Evolutionary conservation across 1,284 basidiomycete genomes (phyloP), one percentile per base, ranked within the genome.

Genomic region (Irpex sp.): DNA sequence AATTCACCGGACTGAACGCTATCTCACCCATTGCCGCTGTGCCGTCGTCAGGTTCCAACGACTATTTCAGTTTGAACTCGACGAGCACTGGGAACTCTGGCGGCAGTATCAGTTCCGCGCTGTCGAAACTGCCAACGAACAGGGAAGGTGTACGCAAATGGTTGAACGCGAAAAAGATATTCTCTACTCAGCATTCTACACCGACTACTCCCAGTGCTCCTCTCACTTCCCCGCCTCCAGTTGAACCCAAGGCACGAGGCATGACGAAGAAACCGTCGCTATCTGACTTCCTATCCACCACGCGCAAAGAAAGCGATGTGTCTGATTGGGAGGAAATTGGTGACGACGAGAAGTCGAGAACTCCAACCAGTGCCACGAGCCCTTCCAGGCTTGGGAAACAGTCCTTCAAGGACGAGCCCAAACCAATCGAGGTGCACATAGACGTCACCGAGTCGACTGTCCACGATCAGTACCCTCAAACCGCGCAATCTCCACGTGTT

Each of bases 101-200:
- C 74, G 59, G 77, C 75, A 71, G 68, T 37, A 59, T 73, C n/a
- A 72, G 78, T n/a, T 71, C 76, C 68, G 54, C 54, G 34, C 9
- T 56, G 54, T 65, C 80, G 57, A 89, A 88, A 71, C 77, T 92
- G 60, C 91, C 91, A 0, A 89, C 83, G 72, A 90, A 84, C 15
- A 79, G 89, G 13, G 86, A 89, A 59, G 90, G 85, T 26, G 89
- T 92, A 36, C 88, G 85, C 74, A 88, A 88, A 70, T 93, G 91
- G 91, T 74, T 91, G 56, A 87, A 78, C 64, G 84, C 82, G 64
- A 84, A 83, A 69, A 85, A 83, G 72, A 76, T 82, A 47, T 82
- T 83, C 62, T 77, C 81, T 19, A 75, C 81, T 2, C 77, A 78
- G 19, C 76, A 73, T 3, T 67, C 80, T 2, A 75, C 79, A 8